Evolutionary conservation across 352 stramenopile species (phyloP), one percentile per base, ranked within the genome.

Genomic region (Globisporangium yorkense): DNA sequence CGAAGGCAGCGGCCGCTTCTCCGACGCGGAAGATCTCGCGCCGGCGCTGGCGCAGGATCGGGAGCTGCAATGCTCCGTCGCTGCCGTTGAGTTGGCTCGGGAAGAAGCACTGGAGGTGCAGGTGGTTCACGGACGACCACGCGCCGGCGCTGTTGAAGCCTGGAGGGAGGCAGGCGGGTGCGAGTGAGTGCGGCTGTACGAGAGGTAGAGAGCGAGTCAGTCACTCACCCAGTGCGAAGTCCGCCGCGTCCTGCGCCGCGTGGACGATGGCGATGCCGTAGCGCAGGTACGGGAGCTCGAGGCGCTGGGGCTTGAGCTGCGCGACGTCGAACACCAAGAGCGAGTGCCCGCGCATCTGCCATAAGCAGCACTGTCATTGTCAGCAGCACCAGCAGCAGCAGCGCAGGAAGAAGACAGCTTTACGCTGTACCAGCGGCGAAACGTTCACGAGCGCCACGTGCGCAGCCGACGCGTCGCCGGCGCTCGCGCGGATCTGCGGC

Each of bases 81-180:
- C 16, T 10, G 15, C 41, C 48, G 57, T 35, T 13, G 43, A 67
- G 27, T 12, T 71, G 51, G 48, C 66, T 37, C 39, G 82, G 73
- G 57, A 84, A 87, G 37, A 79, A 87, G 0, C 71, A 74, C 62
- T 92, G 82, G 3, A 89, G 73, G 37, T 92, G 82, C 48, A 84
- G 82, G 54, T 92, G 79, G 50, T 89, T 87, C 10, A 92, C 82
- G 4, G 79, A 89, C 9, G 82, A 87, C 82, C 82, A 92, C 16
- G 82, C 82, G 20, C 82, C 82, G 31, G 66, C 62, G 51, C 82
- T 87, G 57, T 92, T 92, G 60, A 89, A 92, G 5, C 79, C 82
- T 77, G 33, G 0, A 9, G 8, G 12, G 2, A 41, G 12, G 8
- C 21, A 48, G 39, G 9, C 18, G 18, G 16, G 41, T 12, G 7